Percentiles rank a stretch among this genome's conserved stretches.
phyloP scores from a whole-genome alignment of 176 grass and related monocot species.

The Aegilops speltoides region DNA sequence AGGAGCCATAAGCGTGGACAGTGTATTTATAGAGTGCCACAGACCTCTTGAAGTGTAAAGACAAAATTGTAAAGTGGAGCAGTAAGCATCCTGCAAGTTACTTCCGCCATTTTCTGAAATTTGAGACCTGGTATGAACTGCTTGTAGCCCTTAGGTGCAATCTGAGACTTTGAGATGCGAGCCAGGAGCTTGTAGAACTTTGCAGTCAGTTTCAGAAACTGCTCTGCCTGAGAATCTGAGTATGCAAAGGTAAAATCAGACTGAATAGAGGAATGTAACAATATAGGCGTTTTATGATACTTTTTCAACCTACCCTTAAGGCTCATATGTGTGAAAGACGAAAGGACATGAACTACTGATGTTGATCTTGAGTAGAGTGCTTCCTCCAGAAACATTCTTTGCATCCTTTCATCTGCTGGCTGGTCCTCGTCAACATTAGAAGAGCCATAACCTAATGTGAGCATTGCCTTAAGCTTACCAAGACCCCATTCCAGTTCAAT shows the following conservation, averaged over 20 bases:
- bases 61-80: constrained; percentile 71
- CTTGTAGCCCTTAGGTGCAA: constrained; percentile 68
- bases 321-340: constrained; percentile 71
- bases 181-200: constrained; percentile 89
- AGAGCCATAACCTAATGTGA: constrained; percentile 43
- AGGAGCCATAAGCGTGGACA: background rate
- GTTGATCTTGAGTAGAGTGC: constrained; percentile 75
- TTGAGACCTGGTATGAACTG: constrained; percentile 57
- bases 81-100: constrained; percentile 76
- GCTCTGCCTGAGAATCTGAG: constrained; percentile 78
- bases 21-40: background rate
- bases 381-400: constrained; percentile 62
- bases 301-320: constrained; percentile 52
- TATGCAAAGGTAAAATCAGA: constrained; percentile 34
- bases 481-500: constrained; percentile 71
- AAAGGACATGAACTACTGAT: constrained; percentile 57
- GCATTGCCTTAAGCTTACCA: constrained; percentile 61
- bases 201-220: constrained; percentile 66
- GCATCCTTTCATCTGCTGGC: constrained; percentile 48
- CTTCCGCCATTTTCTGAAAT: constrained; percentile 87
- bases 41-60: constrained; percentile 56
- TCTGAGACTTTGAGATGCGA: constrained; percentile 67
- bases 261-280: constrained; percentile 1
- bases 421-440: constrained; percentile 35
- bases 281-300: background rate